phyloP scores from a whole-genome alignment of 2,329 filamentous ascomycete species.

The Neoascochyta sp. region DNA sequence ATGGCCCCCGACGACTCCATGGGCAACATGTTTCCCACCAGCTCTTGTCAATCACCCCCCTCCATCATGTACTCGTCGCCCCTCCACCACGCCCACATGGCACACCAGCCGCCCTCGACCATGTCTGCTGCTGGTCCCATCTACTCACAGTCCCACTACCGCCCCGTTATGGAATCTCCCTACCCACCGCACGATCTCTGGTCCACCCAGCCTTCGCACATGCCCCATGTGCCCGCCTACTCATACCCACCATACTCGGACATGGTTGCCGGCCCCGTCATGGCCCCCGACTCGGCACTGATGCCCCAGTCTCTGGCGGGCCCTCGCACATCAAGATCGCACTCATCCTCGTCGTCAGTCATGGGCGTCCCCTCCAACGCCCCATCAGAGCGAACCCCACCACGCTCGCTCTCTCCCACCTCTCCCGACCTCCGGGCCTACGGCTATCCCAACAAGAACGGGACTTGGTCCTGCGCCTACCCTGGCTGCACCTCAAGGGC shows the following conservation, averaged over 20 bases:
- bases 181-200: constrained; percentile 33
- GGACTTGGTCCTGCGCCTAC: constrained; percentile 57
- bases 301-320: constrained; percentile 17
- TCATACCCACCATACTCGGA: constrained; percentile 32
- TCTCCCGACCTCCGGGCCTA: constrained; percentile 40
- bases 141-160: constrained; percentile 30
- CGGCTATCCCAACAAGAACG: constrained; percentile 45
- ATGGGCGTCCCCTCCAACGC: constrained; percentile 25
- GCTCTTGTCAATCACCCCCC: constrained; percentile 36
- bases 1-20: constrained; percentile 34
- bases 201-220: constrained; percentile 28
- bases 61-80: constrained; percentile 39
- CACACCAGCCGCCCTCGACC: constrained; percentile 21
- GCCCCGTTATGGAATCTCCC: constrained; percentile 29
- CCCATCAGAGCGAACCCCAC: constrained; percentile 29
- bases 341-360: constrained; percentile 30
- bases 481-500: constrained; percentile 58
- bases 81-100: constrained; percentile 31
- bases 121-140: constrained; percentile 24
- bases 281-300: constrained; percentile 24
- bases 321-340: constrained; percentile 31
- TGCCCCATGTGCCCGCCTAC: constrained; percentile 33
- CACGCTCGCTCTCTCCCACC: constrained; percentile 39
- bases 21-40: constrained; percentile 36
- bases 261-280: constrained; percentile 21